Evolutionary conservation across 768 basidiomycete species (phyloP).

Genomic region (Mycena capillaripes): DNA sequence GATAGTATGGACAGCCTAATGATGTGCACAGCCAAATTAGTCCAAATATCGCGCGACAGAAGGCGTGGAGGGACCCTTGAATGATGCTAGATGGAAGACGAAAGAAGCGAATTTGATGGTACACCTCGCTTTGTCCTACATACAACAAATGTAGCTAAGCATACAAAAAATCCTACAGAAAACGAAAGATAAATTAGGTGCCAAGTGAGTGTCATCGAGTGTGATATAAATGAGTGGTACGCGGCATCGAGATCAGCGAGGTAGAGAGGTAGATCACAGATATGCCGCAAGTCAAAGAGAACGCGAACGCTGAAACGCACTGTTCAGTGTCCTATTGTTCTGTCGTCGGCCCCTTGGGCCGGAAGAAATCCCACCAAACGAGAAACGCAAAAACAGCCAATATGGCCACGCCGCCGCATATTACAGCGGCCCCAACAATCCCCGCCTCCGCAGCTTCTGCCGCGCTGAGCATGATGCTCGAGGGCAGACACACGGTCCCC

Average conservation of each 20-base stretch:
- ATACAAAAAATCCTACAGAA: neutral
- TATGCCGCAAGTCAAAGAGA: neutral
- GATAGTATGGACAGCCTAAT: too few species aligned
- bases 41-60: too few species aligned
- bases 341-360: conserved; percentile 4
- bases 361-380: conserved; percentile 31
- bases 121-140: neutral
- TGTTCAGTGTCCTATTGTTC: conserved; percentile 11
- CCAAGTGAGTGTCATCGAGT: conserved; percentile 15
- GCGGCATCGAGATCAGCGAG: neutral
- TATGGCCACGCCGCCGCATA: conserved; percentile 38
- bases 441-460: conserved; percentile 50
- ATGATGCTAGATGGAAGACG: conserved; percentile 73
- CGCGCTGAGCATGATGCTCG: conserved; percentile 41
- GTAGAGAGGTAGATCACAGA: too few species aligned
- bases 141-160: neutral
- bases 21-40: too few species aligned
- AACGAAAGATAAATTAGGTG: conserved; percentile 16
- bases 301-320: conserved; percentile 11
- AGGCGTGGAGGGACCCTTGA: conserved; percentile 85
- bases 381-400: conserved; percentile 32
- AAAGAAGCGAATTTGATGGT: neutral
- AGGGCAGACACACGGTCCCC: conserved; percentile 49
- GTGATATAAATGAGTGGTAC: conserved; percentile 10
- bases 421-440: conserved; percentile 46